Percentiles rank a stretch among this genome's conserved stretches.
Evolutionary conservation across 2,329 filamentous ascomycete genomes (phyloP).

Genomic region (Neofusicoccum parvum): DNA sequence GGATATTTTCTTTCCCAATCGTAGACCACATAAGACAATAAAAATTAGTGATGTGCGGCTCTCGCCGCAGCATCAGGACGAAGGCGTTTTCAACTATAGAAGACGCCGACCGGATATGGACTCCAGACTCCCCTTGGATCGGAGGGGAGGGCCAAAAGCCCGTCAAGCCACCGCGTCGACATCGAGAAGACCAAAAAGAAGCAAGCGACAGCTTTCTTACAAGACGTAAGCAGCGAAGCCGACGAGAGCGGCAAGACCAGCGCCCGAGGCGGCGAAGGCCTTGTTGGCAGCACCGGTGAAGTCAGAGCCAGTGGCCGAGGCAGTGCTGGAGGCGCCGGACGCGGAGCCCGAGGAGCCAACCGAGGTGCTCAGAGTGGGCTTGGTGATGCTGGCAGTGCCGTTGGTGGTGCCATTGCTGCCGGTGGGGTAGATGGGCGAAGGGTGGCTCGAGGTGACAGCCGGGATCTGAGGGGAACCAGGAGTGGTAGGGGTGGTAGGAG

Average conservation of each 20-base stretch:
- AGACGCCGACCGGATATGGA: background rate
- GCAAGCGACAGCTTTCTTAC: constrained; percentile 31
- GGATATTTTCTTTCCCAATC: constrained; percentile 10
- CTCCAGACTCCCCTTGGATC: background rate
- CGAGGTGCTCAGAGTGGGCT: background rate
- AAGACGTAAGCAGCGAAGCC: constrained; percentile 49
- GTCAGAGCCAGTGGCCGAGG: constrained; percentile 31
- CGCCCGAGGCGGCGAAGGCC: constrained; percentile 50
- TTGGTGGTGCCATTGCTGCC: constrained; percentile 20
- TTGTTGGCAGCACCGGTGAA: constrained; percentile 58
- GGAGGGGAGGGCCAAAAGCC: background rate
- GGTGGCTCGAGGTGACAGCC: constrained; percentile 3
- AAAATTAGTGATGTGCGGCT: background rate
- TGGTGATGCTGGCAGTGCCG: constrained; percentile 21
- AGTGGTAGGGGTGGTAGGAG: constrained; percentile 1
- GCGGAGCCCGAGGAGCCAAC: background rate
- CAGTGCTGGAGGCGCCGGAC: constrained; percentile 17
- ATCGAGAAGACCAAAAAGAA: background rate
- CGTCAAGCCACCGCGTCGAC: constrained; percentile 9
- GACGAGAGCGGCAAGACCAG: constrained; percentile 55
- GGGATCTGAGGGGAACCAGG: constrained; percentile 17
- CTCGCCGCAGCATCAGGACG: background rate
- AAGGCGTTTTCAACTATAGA: background rate
- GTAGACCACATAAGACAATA: constrained; percentile 11
- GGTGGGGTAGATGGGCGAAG: constrained; percentile 3